These are phyloP conservation scores for Teunomyces stri DNA, from an alignment of 805 yeast genomes.

Conservation along the genomic window DNA sequence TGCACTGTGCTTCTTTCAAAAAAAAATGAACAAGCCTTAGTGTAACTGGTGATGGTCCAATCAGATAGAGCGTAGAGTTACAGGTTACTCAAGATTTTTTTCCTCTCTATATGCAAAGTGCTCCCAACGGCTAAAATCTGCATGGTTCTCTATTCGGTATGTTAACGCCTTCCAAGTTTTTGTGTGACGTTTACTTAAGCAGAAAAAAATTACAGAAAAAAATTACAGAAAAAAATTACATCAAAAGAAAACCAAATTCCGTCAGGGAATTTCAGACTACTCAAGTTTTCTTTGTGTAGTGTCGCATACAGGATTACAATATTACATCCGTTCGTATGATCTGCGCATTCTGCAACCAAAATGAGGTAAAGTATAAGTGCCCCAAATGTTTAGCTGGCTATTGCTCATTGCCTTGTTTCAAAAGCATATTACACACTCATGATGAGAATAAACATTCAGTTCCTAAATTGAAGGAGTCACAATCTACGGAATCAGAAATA, in stretches of 20 bases:
- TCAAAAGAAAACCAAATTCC: slow-evolving; percentile 3
- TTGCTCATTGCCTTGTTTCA: slow-evolving; percentile 65
- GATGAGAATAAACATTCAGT: not conserved
- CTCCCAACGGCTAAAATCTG: slow-evolving; percentile 3
- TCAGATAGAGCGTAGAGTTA: not conserved
- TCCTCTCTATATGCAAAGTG: not conserved
- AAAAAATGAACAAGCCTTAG: not conserved
- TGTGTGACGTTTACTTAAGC: not conserved
- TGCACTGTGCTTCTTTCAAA: not conserved
- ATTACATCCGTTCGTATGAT: slow-evolving; percentile 4
- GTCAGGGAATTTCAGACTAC: not conserved
- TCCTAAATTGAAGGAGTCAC: not conserved
- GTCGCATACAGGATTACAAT: not conserved
- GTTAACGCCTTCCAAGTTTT: not conserved
- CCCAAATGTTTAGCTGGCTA: slow-evolving; percentile 47
- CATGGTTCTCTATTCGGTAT: not conserved
- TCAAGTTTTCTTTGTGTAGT: not conserved
- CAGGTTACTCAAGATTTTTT: not conserved
- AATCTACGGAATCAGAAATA: not conserved
- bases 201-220: not conserved
- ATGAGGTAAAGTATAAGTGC: slow-evolving; percentile 52
- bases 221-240: not conserved
- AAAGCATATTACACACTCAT: slow-evolving; percentile 39
- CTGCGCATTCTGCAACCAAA: slow-evolving; percentile 39
- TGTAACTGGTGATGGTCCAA: not conserved